Evolutionary conservation across 2,329 filamentous ascomycete species (phyloP), one percentile per base, ranked within the genome.

Genomic region (Fusarium humuli): DNA sequence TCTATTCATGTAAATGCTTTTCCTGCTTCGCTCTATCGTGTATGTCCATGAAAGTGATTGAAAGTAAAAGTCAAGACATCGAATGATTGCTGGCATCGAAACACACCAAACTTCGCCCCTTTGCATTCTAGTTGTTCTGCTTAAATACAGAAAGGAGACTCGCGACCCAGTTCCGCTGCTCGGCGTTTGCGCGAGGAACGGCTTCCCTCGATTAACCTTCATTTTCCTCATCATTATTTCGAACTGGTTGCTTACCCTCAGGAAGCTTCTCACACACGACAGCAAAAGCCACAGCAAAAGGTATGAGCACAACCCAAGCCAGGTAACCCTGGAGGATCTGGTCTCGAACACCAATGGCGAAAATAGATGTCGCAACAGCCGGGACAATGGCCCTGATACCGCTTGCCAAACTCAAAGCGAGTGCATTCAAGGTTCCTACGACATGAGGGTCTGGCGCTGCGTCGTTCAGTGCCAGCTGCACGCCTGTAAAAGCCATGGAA

Each of bases 381-480:
- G 93, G 92, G 0, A 86, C 85, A 42, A 94, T 83, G 0, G 92
- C 86, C 16, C 92, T 84, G 30, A 93, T 81, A 0, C 82, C 90
- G 67, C 88, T 90, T 0, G 83, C 79, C 1, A 88, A 74, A 0
- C 91, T 91, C 61, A 95, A 32, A 0, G 80, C 79, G 5, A 82
- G 57, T 16, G 90, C 90, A 72, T 95, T 95, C 29, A 96, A 81
- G 0, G 88, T 93, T 0, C 90, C 92, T 12, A 95, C 81, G 1
- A 88, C 86, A 44, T 83, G 82, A 2, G 88, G 85, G 12, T 84
- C 88, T 0, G 93, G 93, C 0, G 90, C 85, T 4, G 92, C 87
- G 61, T 94, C 91, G 77, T 95, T 95, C 32, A 95, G 76, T 1
- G 89, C 88, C 11, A 95, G 87, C 81, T 94, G 92, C 1, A 90